Conservation (phyloP, 2,329 filamentous ascomycete genomes). For the Pseudogymnoascus sp. region DNA sequence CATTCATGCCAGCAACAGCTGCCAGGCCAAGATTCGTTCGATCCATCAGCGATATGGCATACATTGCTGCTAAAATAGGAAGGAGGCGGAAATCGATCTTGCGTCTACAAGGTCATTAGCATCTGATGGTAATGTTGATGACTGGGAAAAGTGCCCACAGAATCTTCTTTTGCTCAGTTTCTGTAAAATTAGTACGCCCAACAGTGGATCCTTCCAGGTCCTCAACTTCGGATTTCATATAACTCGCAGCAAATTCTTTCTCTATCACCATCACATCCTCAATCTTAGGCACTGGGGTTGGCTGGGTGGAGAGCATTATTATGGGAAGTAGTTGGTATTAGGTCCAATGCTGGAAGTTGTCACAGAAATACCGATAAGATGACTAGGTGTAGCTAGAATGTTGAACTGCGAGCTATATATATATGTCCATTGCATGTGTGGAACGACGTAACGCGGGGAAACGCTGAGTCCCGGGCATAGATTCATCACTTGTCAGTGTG, state of each 20-base stretch:
- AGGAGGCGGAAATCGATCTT: conserved; percentile 2
- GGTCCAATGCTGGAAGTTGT: not conserved
- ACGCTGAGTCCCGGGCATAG: not conserved
- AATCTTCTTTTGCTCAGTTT: not conserved
- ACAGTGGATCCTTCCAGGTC: not conserved
- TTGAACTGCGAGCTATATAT: not conserved
- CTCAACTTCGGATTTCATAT: not conserved
- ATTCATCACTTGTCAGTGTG: not conserved
- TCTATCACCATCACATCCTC: not conserved
- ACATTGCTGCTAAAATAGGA: not conserved
- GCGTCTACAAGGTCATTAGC: not conserved
- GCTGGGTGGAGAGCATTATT: not conserved
- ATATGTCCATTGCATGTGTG: not conserved
- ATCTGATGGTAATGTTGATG: too few relatives aligned
- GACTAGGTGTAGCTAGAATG: not conserved
- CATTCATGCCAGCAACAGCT: conserved; percentile 6
- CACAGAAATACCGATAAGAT: not conserved
- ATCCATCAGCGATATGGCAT: not conserved
- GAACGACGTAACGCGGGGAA: not conserved
- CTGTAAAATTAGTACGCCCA: not conserved
- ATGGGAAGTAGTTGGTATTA: not conserved
- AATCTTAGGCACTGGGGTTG: not conserved
- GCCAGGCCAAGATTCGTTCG: not conserved
- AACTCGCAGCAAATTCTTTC: not conserved
- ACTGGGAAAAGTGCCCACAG: not conserved